These are phyloP conservation scores for Conidiobolus incongruus DNA, from an alignment of 371 early-diverging fungal genomes.

Conservation along the genomic window DNA sequence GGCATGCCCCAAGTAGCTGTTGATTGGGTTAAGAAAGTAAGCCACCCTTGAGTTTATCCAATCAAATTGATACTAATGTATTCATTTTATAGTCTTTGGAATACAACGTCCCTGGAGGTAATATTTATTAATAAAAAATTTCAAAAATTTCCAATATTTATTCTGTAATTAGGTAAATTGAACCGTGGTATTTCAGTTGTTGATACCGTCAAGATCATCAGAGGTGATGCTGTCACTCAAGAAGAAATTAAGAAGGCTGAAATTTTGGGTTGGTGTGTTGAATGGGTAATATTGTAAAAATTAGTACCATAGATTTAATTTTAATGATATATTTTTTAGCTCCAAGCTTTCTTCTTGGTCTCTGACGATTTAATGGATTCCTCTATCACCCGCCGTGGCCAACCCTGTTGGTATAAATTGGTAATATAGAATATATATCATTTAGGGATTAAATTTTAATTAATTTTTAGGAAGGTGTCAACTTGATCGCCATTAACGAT, in stretches of 20 bases:
- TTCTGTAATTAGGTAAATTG: too few relatives aligned
- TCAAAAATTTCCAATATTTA: too few relatives aligned
- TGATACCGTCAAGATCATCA: slow-evolving; percentile 59
- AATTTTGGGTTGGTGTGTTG: slow-evolving; percentile 86
- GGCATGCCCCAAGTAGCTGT: background rate
- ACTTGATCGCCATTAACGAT: slow-evolving; percentile 88
- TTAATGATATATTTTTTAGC: slow-evolving; percentile 16
- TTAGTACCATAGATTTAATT: background rate
- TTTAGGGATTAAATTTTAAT: background rate
- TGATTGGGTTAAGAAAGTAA: slow-evolving; percentile 3
- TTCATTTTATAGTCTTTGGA: slow-evolving; percentile 1
- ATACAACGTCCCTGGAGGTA: slow-evolving; percentile 6
- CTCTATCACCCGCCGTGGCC: slow-evolving; percentile 82
- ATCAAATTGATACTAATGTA: too few relatives aligned
- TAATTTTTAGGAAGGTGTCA: slow-evolving; percentile 52
- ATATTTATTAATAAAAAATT: too few relatives aligned
- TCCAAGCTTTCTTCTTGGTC: slow-evolving; percentile 94
- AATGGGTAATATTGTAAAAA: slow-evolving; percentile 33
- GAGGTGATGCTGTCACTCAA: slow-evolving; percentile 35
- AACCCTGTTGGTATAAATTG: slow-evolving; percentile 85
- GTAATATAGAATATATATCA: background rate
- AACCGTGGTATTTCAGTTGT: slow-evolving; percentile 91
- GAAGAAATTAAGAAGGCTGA: slow-evolving; percentile 71
- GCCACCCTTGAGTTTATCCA: too few relatives aligned
- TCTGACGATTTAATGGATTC: slow-evolving; percentile 96